Evolutionary conservation across 1,284 basidiomycete species (phyloP).

Genomic region (Singerocomus inundabilis): DNA sequence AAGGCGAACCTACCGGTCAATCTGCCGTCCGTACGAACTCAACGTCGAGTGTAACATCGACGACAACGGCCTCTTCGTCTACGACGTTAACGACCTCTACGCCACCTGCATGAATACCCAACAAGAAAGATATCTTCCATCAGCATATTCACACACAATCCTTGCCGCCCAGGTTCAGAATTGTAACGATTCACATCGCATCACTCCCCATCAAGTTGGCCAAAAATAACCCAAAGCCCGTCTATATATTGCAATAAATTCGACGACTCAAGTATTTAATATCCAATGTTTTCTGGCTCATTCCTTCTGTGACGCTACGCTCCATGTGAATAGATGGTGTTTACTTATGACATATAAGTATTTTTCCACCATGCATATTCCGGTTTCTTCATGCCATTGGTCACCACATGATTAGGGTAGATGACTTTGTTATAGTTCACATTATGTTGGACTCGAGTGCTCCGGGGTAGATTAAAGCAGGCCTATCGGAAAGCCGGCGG

Average conservation of each 20-base stretch:
- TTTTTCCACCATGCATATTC: slow-evolving; percentile 4
- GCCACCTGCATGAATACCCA: slow-evolving; percentile 22
- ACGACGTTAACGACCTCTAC: slow-evolving; percentile 22
- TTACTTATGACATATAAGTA: slow-evolving; percentile 22
- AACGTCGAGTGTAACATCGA: slow-evolving; percentile 20
- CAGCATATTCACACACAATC: slow-evolving; percentile 6
- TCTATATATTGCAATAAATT: slow-evolving; percentile 30
- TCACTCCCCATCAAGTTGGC: slow-evolving; percentile 5
- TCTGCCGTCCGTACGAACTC: slow-evolving; percentile 25
- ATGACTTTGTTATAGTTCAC: slow-evolving; percentile 28
- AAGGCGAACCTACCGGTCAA: slow-evolving; percentile 27
- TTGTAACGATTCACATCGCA: slow-evolving; percentile 8
- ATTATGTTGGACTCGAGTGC: slow-evolving; percentile 21
- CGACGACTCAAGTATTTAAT: slow-evolving; percentile 29
- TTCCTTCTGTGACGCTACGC: slow-evolving; percentile 9
- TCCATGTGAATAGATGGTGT: slow-evolving; percentile 14
- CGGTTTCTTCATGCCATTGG: slow-evolving; percentile 14
- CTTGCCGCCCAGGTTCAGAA: slow-evolving; percentile 13
- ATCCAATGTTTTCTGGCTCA: slow-evolving; percentile 17
- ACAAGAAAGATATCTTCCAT: slow-evolving; percentile 10
- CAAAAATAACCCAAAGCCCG: slow-evolving; percentile 19
- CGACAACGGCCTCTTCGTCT: slow-evolving; percentile 15
- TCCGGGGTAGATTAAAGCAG: slow-evolving; percentile 5
- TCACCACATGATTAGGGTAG: slow-evolving; percentile 16
- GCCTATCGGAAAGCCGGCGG: not conserved